Base-by-base conservation (phyloP, 2,329 filamentous ascomycete genomes). In the Aspergillus oerlinghausenensis region DNA sequence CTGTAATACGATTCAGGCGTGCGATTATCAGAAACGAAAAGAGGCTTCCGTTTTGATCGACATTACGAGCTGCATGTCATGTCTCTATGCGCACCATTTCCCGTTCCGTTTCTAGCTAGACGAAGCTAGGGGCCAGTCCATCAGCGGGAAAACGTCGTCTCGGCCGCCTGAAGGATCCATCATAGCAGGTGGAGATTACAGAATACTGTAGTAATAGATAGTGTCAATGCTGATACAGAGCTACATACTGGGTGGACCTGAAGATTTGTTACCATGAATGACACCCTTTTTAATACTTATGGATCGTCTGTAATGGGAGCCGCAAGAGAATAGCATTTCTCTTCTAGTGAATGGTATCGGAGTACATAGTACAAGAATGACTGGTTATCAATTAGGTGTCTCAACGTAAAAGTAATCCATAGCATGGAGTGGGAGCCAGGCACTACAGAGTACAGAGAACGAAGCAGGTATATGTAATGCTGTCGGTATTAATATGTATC, bases 1-100 rank as follows among this genome's bases (percentile, higher is more conserved):
- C 32, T 25, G 28, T 38, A 56, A 49, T 19, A 10, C 21, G 11
- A 10, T 11, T 21, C n/a, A 23, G 6, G 19, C 8, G 4, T 21
- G 40, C 21, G 8, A 47, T 7, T 25, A 45, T 25, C 29, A 21
- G 1, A 2, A 43, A 8, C 17, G 50, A 23, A 51, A 49, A n/a
- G 28, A 10, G 35, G 43, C 51, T 55, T 55, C 42, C 54, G 42
- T 50, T 26, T 49, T 54, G 57, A 59, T 59, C 57, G 57, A 55
- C 57, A 49, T 48, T 50, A 49, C 49, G 43, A 17, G 40, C 51
- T 60, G 58, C 58, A 60, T 59, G 58, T 60, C 58, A 60, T 60
- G 43, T 49, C 50, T 45, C 45, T 32, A 42, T 56, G 19, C 45
- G 45, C 19, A 42, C 32, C 14, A 19, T 47, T 23, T 19, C 26